Evolutionary conservation across 2,329 filamentous ascomycete species (phyloP).

Genomic region (Fusarium paranaense): DNA sequence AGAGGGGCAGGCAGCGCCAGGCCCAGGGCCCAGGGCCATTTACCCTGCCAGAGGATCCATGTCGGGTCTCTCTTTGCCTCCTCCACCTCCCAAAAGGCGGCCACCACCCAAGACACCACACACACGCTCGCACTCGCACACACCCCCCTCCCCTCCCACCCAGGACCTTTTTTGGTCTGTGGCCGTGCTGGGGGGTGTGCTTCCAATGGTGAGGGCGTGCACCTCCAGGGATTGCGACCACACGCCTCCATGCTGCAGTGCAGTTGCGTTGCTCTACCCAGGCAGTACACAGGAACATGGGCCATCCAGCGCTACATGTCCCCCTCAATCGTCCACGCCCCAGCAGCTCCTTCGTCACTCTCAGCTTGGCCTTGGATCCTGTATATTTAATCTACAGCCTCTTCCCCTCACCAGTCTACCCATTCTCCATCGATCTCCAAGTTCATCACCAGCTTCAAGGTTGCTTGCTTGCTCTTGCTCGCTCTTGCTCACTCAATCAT

Average conservation of each 20-base stretch:
- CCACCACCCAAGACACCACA: not conserved
- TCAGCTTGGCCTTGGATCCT: constrained; percentile 20
- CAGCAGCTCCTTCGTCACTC: constrained; percentile 30
- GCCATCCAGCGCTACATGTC: constrained; percentile 10
- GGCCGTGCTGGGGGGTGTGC: constrained; percentile 28
- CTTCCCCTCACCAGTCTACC: constrained; percentile 42
- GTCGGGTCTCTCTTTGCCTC: constrained; percentile 4
- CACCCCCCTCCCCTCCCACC: constrained; percentile 27
- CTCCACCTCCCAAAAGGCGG: constrained; percentile 1
- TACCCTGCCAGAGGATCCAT: constrained; percentile 8
- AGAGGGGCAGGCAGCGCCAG: constrained; percentile 17
- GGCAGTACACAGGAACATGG: constrained; percentile 7
- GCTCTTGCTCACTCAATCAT: constrained; percentile 17
- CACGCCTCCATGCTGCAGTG: not conserved
- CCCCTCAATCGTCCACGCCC: constrained; percentile 23
- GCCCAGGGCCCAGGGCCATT: constrained; percentile 13
- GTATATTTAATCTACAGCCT: constrained; percentile 50
- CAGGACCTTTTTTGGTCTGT: constrained; percentile 37
- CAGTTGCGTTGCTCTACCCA: not conserved
- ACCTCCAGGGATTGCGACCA: not conserved
- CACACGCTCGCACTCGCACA: not conserved
- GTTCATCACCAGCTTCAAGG: constrained; percentile 29
- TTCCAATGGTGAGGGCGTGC: not conserved
- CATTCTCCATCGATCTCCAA: constrained; percentile 39
- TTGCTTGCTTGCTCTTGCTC: constrained; percentile 22